Evolutionary conservation across 1,284 basidiomycete species (phyloP).

Genomic region (Ustilago cynodontis): DNA sequence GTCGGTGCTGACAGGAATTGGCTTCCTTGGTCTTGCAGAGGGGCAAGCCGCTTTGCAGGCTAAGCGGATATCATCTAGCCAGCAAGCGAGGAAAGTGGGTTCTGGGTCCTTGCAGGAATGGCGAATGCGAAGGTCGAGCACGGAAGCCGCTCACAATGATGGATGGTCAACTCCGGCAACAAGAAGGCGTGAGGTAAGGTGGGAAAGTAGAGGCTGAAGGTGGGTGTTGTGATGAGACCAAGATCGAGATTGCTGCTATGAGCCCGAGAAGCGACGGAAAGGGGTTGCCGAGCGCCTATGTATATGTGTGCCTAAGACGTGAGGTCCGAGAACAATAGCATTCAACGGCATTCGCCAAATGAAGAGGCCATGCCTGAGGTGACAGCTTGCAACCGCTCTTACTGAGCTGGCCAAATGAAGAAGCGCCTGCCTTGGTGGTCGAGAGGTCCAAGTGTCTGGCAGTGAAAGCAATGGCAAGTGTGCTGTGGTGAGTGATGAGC

Average conservation of each 20-base stretch:
- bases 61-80: background rate
- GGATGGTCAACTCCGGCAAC: background rate
- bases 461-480: background rate
- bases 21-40: background rate
- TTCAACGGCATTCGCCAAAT: conserved; percentile 4
- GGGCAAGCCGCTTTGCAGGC: background rate
- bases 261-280: background rate
- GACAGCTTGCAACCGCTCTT: background rate
- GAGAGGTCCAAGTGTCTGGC: background rate
- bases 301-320: background rate
- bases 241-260: background rate
- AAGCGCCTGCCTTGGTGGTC: background rate
- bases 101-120: background rate
- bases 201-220: background rate
- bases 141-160: background rate
- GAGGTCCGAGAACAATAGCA: background rate
- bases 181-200: background rate
- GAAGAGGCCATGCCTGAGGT: conserved; percentile 7
- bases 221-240: background rate
- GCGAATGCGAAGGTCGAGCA: background rate
- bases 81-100: background rate
- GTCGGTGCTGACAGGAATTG: background rate
- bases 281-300: background rate
- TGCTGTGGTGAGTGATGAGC: background rate
- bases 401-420: conserved; percentile 10